Percentiles rank a stretch among this genome's conserved stretches.
These are phyloP conservation scores for Cetraspora pellucida DNA, from an alignment of 192 early-diverging fungal species.

Conservation along the genomic window DNA sequence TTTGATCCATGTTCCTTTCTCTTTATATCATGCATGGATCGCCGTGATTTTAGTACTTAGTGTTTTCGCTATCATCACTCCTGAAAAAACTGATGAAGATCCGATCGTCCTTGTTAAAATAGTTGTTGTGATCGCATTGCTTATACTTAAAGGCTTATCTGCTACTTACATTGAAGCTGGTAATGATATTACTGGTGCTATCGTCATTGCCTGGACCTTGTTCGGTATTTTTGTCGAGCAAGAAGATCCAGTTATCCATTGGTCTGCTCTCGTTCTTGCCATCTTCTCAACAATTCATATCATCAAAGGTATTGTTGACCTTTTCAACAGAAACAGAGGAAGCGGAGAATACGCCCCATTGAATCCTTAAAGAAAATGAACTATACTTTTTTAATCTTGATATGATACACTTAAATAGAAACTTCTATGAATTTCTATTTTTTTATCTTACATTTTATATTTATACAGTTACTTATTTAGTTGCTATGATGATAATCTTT, in stretches of 20 bases:
- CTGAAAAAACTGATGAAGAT: neutral
- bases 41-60: constrained; percentile 36
- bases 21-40: constrained; percentile 69
- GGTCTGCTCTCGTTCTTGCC: neutral
- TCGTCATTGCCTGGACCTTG: neutral
- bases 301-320: neutral
- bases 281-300: neutral
- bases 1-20: constrained; percentile 70
- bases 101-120: neutral
- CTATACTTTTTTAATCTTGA: too few relatives aligned
- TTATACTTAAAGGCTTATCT: neutral
- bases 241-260: neutral
- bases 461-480: too few relatives aligned
- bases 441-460: too few relatives aligned
- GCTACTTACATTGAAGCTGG: neutral
- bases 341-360: too few relatives aligned
- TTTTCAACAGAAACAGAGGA: too few relatives aligned
- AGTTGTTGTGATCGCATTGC: neutral
- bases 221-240: neutral
- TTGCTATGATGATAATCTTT: too few relatives aligned
- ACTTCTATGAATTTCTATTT: too few relatives aligned
- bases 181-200: neutral
- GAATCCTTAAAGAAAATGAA: too few relatives aligned
- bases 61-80: neutral
- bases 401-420: too few relatives aligned